These are phyloP conservation scores for Geum urbanum DNA, from an alignment of 306 rosid genomes.

Conservation along the genomic window DNA sequence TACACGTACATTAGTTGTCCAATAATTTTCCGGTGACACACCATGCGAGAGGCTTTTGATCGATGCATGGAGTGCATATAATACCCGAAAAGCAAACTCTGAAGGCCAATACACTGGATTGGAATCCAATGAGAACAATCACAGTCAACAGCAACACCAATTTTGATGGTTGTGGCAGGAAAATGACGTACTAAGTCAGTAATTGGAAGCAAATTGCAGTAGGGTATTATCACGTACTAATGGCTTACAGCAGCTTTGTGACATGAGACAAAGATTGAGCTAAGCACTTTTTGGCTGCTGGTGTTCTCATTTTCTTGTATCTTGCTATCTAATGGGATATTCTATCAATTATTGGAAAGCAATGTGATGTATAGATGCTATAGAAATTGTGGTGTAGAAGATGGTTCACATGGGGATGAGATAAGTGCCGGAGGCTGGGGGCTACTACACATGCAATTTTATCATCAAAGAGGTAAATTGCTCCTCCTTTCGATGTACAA, in stretches of 20 bases:
- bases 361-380: too few species aligned
- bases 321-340: slow-evolving; percentile 1
- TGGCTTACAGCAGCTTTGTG: slow-evolving; percentile 11
- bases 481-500: too few species aligned
- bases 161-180: not conserved
- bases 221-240: not conserved
- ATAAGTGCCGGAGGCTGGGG: too few species aligned
- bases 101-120: not conserved
- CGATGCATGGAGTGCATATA: too few species aligned
- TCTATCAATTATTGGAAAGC: slow-evolving; percentile 12
- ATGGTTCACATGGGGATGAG: too few species aligned
- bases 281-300: not conserved
- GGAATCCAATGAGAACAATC: too few species aligned
- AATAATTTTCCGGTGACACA: too few species aligned
- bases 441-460: too few species aligned
- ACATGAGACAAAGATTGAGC: slow-evolving; percentile 7
- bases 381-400: too few species aligned
- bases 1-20: not conserved
- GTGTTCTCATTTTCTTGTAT: slow-evolving; percentile 20
- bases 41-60: too few species aligned
- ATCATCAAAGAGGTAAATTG: too few species aligned
- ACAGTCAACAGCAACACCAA: not conserved
- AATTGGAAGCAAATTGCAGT: not conserved
- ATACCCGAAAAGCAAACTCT: not conserved
- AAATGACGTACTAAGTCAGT: not conserved